Conservation (phyloP, 352 stramenopile species). For the Globisporangium canariense region DNA sequence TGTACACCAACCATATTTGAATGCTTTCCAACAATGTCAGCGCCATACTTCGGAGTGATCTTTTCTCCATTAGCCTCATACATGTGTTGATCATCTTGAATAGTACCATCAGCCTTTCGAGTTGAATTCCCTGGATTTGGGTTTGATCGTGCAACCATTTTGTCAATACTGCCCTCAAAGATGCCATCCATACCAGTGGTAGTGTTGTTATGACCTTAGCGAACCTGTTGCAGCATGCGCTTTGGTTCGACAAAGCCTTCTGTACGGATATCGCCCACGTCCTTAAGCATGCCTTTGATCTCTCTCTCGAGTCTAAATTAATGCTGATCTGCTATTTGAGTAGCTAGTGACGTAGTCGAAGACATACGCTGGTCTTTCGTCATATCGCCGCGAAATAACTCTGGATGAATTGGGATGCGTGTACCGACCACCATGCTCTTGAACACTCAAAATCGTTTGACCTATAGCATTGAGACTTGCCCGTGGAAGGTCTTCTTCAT, state of each 20-base stretch:
- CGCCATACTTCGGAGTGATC: not conserved
- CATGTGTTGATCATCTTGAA: constrained; percentile 1
- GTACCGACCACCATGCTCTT: constrained; percentile 1
- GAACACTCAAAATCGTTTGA: constrained; percentile 2
- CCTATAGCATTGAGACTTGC: not conserved
- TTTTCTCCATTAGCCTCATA: constrained; percentile 3
- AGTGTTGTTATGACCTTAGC: not conserved
- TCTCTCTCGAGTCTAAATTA: not conserved
- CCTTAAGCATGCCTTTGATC: constrained; percentile 3
- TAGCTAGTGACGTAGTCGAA: not conserved
- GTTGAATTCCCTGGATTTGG: constrained; percentile 1
- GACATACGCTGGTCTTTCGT: constrained; percentile 1
- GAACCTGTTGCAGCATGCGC: not conserved
- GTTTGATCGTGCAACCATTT: constrained; percentile 1
- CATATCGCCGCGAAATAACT: not conserved
- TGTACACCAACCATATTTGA: constrained; percentile 1
- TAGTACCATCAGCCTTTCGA: not conserved
- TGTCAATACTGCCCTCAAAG: not conserved
- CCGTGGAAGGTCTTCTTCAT: not conserved
- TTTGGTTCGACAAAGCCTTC: not conserved
- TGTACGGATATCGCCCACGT: not conserved
- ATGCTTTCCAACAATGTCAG: not conserved
- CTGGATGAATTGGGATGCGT: constrained; percentile 4
- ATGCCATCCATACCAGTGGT: constrained; percentile 3
- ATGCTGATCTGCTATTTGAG: constrained; percentile 2